A percentile compares a stretch with the other conserved stretches of the same genome.
Conservation (phyloP, 306 rosid species). For the Trifolium repens region DNA sequence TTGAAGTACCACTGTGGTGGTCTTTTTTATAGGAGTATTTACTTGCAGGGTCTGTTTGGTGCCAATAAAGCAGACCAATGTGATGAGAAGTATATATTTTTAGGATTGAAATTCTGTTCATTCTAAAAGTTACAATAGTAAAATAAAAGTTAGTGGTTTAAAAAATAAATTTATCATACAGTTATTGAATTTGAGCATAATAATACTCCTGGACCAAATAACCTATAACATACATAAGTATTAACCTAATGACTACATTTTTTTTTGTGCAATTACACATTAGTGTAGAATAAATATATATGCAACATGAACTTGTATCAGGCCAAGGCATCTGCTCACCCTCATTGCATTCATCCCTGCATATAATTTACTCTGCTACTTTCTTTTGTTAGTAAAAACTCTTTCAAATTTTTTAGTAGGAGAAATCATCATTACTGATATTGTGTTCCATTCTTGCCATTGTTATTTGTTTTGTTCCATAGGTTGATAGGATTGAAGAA, state of each 20-base stretch:
- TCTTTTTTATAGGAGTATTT: not conserved
- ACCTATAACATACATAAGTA: not conserved
- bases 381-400: constrained; percentile 15
- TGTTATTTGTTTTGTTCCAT: constrained; percentile 39
- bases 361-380: not conserved
- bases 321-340: constrained; percentile 4
- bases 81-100: not conserved
- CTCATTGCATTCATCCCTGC: not conserved
- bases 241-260: constrained; percentile 27
- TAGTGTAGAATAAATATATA: not conserved
- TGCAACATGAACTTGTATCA: constrained; percentile 3
- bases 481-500: constrained; percentile 98
- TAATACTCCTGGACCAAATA: constrained; percentile 1
- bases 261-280: not conserved
- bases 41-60: constrained; percentile 2
- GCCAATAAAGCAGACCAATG: not conserved
- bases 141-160: not conserved
- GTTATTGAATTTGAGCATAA: constrained; percentile 3
- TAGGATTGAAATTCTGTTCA: constrained; percentile 2
- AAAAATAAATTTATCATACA: not conserved
- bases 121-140: constrained; percentile 4
- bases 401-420: not conserved
- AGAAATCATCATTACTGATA: constrained; percentile 17
- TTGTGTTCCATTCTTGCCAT: constrained; percentile 38
- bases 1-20: constrained; percentile 1